These are phyloP conservation scores for Trichophyton simii DNA, from an alignment of 2,329 filamentous ascomycete genomes.

Conservation along the genomic window DNA sequence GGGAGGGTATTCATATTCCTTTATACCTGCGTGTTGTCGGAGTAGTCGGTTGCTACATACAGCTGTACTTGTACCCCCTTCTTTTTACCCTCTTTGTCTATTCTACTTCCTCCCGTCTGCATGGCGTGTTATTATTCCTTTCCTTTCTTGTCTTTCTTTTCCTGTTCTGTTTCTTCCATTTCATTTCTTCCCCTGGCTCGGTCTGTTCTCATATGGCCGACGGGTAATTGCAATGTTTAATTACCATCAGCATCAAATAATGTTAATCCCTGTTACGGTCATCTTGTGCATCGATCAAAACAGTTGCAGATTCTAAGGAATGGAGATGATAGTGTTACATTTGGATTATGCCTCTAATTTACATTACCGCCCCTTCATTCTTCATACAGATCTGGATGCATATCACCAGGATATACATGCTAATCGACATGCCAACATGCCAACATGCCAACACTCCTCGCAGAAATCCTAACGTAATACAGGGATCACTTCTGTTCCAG, in stretches of 20 bases:
- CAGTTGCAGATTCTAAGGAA: background rate
- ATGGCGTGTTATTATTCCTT: background rate
- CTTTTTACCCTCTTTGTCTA: background rate
- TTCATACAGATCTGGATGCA: background rate
- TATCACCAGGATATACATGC: background rate
- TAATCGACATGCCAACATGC: background rate
- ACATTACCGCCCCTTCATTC: background rate
- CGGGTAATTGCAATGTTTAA: conserved; percentile 1
- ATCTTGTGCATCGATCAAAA: background rate
- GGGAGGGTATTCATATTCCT: background rate
- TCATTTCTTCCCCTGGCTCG: background rate
- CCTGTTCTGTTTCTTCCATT: background rate
- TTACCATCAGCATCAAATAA: background rate
- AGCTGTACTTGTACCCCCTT: conserved; percentile 2
- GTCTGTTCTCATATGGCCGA: background rate
- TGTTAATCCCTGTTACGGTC: background rate
- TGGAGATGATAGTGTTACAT: background rate
- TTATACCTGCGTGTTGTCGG: background rate
- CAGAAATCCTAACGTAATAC: background rate
- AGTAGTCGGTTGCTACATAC: background rate
- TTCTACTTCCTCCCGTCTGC: background rate
- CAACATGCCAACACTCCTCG: background rate
- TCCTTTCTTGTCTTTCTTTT: background rate
- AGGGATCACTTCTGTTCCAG: background rate
- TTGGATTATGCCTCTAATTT: conserved; percentile 5